phyloP scores from a whole-genome alignment of 1,284 basidiomycete species.

The Moniliophthora roreri region DNA sequence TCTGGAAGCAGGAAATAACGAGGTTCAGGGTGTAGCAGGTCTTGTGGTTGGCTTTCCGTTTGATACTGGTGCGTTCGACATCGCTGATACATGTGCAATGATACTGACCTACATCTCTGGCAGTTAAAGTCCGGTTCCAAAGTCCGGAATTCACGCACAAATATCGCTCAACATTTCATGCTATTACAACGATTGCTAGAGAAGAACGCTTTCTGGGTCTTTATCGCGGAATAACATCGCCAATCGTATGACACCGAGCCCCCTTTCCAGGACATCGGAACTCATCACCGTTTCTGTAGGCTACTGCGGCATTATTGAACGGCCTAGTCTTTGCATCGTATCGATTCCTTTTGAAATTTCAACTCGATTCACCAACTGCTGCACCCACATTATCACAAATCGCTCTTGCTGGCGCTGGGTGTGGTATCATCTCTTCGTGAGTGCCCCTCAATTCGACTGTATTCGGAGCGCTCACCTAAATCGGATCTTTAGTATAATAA shows the following conservation, averaged over 20 bases:
- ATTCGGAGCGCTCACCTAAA: conserved; percentile 3
- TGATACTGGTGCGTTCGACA: conserved; percentile 57
- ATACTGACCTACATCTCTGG: background rate
- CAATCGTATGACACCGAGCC: conserved; percentile 48
- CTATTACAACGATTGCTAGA: conserved; percentile 60
- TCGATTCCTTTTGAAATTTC: conserved; percentile 63
- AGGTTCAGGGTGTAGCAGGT: conserved; percentile 54
- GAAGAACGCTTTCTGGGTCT: conserved; percentile 68
- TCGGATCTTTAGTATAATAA: conserved; percentile 54
- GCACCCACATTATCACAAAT: conserved; percentile 68
- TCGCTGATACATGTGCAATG: background rate
- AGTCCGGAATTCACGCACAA: conserved; percentile 52
- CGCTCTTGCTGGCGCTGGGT: conserved; percentile 73
- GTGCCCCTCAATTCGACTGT: conserved; percentile 25
- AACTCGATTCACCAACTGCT: conserved; percentile 43
- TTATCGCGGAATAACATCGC: conserved; percentile 73
- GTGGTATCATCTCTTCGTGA: conserved; percentile 76
- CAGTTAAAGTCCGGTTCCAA: conserved; percentile 78
- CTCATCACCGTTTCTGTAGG: conserved; percentile 35
- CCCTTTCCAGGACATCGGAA: background rate
- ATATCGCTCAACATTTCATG: conserved; percentile 62
- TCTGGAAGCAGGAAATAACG: background rate
- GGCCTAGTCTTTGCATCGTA: conserved; percentile 77
- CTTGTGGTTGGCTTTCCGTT: conserved; percentile 71
- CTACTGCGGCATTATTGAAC: conserved; percentile 69